Percentiles rank a stretch among this genome's conserved stretches.
Evolutionary conservation across 208 protist genomes (phyloP).

Genomic region (Acanthamoeba pearcei): DNA sequence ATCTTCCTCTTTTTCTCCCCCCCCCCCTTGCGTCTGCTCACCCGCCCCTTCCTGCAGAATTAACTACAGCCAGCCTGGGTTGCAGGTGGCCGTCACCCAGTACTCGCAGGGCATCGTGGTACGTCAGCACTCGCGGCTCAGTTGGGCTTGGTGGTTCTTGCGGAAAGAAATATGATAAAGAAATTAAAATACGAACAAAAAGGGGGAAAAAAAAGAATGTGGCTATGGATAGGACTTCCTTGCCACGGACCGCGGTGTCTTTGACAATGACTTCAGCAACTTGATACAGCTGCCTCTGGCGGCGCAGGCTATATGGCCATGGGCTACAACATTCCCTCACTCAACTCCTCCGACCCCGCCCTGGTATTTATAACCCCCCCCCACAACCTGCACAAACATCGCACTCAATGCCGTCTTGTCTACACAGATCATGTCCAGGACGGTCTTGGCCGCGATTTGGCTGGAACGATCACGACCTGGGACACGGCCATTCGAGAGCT

Average conservation of each 20-base stretch:
- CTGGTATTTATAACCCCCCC: not conserved
- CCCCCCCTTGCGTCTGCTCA: not conserved
- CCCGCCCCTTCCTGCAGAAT: not conserved
- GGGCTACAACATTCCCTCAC: conserved; percentile 1
- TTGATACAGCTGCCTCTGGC: not conserved
- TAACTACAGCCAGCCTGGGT: not conserved
- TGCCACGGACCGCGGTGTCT: not conserved
- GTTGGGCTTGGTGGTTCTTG: no score
- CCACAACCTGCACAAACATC: not conserved
- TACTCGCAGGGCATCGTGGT: not conserved
- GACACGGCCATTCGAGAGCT: not conserved
- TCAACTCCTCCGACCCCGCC: not conserved
- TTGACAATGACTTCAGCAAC: not conserved
- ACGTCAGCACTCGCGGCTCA: not conserved
- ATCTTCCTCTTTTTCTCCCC: not conserved
- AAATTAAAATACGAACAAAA: no score
- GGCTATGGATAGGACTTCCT: not conserved
- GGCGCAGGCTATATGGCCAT: conserved; percentile 14
- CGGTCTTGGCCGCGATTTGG: conserved; percentile 27
- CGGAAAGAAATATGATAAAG: no score
- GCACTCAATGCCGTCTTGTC: not conserved
- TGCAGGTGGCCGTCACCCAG: not conserved
- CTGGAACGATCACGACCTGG: conserved; percentile 8
- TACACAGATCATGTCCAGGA: not conserved
- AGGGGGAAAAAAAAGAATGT: not conserved